phyloP scores from a whole-genome alignment of 371 early-diverging fungal genomes.

The Rhizomucor pusillus region DNA sequence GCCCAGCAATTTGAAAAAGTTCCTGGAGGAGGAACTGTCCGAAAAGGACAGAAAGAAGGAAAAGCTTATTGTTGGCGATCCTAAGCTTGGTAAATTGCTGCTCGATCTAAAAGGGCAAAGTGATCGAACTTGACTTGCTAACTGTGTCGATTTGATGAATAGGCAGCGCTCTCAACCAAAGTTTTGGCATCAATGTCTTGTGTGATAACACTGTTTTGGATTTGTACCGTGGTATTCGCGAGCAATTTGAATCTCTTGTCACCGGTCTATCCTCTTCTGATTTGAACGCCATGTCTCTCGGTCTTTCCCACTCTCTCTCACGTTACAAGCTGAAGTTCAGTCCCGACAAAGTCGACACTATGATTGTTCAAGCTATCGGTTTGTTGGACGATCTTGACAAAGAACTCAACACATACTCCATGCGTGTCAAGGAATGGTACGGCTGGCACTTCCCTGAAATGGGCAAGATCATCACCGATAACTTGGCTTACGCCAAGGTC shows the following conservation, averaged over 20 bases:
- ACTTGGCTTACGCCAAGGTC: constrained; percentile 71
- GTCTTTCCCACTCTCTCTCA: constrained; percentile 79
- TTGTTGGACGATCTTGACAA: constrained; percentile 94
- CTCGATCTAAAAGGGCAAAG: too few relatives aligned
- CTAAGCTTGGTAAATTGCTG: constrained; percentile 81
- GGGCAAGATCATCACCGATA: constrained; percentile 74
- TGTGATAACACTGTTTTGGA: constrained; percentile 86
- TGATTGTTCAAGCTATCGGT: constrained; percentile 95
- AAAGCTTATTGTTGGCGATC: constrained; percentile 87
- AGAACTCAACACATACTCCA: constrained; percentile 96
- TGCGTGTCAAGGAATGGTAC: constrained; percentile 97
- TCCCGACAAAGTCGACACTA: constrained; percentile 92
- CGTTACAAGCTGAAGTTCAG: constrained; percentile 92
- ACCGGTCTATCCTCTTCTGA: constrained; percentile 72
- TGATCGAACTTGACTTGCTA: not conserved
- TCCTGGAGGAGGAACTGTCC: constrained; percentile 78
- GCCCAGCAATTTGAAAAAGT: constrained; percentile 88
- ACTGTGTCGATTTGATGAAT: not conserved
- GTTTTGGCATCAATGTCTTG: constrained; percentile 87
- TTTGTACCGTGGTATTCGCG: constrained; percentile 93
- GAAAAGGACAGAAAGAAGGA: constrained; percentile 89
- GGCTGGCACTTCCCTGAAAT: constrained; percentile 95
- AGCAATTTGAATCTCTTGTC: constrained; percentile 71
- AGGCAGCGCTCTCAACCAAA: constrained; percentile 87
- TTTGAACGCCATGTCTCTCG: constrained; percentile 83